Conservation (phyloP, 2,329 filamentous ascomycete species). For the Trichoderma sp. region DNA sequence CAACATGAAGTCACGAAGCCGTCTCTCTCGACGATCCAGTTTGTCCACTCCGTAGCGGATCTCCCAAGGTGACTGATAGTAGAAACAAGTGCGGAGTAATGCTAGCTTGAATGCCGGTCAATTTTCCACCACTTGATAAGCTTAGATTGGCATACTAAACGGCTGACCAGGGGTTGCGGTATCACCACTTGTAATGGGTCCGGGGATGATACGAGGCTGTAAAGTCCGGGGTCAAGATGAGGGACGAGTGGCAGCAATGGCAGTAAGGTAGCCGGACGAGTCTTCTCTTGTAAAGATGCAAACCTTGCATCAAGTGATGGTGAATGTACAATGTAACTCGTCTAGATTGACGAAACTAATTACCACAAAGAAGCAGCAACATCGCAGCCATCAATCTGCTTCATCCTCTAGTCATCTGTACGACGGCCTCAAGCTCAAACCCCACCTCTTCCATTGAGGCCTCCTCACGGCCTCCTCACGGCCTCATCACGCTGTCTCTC, state of each 20-base stretch:
- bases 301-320: not conserved
- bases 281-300: too few species aligned
- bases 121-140: conserved; percentile 28
- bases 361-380: not conserved
- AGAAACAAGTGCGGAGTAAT: conserved; percentile 19
- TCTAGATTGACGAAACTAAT: not conserved
- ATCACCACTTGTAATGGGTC: not conserved
- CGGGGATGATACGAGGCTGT: conserved; percentile 10
- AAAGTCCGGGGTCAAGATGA: conserved; percentile 8
- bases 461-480: conserved; percentile 11
- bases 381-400: too few species aligned
- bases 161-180: conserved; percentile 4
- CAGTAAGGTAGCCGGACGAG: too few species aligned
- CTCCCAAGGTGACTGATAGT: not conserved
- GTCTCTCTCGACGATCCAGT: not conserved
- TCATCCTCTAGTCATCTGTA: conserved; percentile 9
- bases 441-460: not conserved
- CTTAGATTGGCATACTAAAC: conserved; percentile 12
- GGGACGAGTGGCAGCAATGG: too few species aligned
- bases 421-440: not conserved
- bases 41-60: conserved; percentile 11
- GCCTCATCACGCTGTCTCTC: not conserved
- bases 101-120: not conserved
- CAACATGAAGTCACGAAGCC: not conserved
- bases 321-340: not conserved